Percentiles rank a stretch among this genome's conserved stretches.
Evolutionary conservation across 768 basidiomycete genomes (phyloP).

Genomic region (Cystobasidium onofrii): DNA sequence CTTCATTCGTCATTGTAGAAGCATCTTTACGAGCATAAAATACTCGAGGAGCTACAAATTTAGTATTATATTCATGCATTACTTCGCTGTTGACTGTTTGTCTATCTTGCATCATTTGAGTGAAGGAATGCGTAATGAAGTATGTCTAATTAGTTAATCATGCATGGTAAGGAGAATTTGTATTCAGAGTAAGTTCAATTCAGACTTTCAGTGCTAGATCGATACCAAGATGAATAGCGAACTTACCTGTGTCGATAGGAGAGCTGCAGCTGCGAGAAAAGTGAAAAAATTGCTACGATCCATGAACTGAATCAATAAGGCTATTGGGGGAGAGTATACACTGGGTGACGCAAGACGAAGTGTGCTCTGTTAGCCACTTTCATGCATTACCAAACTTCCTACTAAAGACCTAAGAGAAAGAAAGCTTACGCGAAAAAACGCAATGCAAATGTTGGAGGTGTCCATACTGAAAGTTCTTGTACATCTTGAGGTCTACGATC

Average conservation of each 20-base stretch:
- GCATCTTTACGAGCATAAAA: constrained; percentile 36
- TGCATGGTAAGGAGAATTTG: background rate
- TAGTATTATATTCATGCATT: constrained; percentile 33
- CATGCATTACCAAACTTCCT: too few species aligned
- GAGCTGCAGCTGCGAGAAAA: constrained; percentile 20
- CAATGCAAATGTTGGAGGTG: constrained; percentile 35
- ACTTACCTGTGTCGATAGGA: constrained; percentile 29
- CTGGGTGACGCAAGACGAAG: background rate
- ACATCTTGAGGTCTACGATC: constrained; percentile 18
- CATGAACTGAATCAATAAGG: constrained; percentile 38
- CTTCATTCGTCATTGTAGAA: constrained; percentile 39
- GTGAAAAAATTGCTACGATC: constrained; percentile 32
- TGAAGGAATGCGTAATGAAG: constrained; percentile 35
- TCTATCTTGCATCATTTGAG: constrained; percentile 33
- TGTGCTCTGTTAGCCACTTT: too few species aligned
- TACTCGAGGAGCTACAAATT: constrained; percentile 21
- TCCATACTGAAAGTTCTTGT: constrained; percentile 38
- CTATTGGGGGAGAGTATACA: constrained; percentile 37
- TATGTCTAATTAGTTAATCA: too few species aligned
- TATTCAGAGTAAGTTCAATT: too few species aligned
- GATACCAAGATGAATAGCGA: background rate
- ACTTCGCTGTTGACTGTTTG: constrained; percentile 34
- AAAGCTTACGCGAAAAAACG: constrained; percentile 37
- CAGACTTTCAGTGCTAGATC: too few species aligned
- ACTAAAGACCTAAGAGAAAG: too few species aligned